Evolutionary conservation across 148 eudicot species (phyloP).

Genomic region (Rhododendron mucronatum): DNA sequence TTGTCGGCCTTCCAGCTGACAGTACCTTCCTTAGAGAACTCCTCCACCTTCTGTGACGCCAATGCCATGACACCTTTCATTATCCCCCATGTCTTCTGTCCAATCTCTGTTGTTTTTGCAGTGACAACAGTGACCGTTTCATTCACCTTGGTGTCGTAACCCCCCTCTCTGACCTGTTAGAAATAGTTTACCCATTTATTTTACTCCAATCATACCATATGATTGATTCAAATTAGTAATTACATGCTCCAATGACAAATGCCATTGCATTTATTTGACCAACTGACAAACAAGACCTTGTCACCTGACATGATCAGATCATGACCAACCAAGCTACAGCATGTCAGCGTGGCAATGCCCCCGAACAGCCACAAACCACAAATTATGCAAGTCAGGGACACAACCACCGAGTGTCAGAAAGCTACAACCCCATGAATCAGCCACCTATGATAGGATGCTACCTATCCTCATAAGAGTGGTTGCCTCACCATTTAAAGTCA

Average conservation of each 20-base stretch:
- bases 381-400: background rate
- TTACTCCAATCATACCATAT: background rate
- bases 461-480: background rate
- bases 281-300: background rate
- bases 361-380: background rate
- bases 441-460: background rate
- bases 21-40: constrained; percentile 54
- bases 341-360: background rate
- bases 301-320: background rate
- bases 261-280: background rate
- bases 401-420: background rate
- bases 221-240: background rate
- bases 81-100: constrained; percentile 89
- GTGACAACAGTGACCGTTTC: constrained; percentile 92
- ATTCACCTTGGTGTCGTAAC: constrained; percentile 85
- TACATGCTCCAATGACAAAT: background rate
- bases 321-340: background rate
- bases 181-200: background rate
- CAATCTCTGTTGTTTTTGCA: constrained; percentile 84
- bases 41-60: constrained; percentile 89
- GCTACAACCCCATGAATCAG: background rate
- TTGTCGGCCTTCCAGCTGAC: constrained; percentile 41
- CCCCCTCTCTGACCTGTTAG: constrained; percentile 74
- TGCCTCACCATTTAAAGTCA: background rate
- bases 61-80: constrained; percentile 95